Conservation (phyloP, 768 basidiomycete species). For the Fomitopsis pulvina region DNA sequence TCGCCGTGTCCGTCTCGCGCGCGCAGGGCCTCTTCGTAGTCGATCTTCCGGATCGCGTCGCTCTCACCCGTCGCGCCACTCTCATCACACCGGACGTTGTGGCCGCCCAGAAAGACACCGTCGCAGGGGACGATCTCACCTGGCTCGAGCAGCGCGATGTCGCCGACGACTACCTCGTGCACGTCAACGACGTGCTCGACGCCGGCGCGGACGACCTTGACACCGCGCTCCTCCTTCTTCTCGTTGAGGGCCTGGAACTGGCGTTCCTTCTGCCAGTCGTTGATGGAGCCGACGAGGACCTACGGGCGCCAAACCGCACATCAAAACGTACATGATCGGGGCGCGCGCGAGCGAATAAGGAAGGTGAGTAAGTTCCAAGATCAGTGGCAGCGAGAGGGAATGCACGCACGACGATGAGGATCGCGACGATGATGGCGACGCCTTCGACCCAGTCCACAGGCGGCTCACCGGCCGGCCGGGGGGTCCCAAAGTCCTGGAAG, state of each 20-base stretch:
- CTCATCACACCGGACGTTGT: constrained; percentile 94
- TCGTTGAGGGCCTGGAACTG: constrained; percentile 92
- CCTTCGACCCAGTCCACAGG: constrained; percentile 98
- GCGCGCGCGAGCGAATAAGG: neutral
- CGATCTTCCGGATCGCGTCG: constrained; percentile 85
- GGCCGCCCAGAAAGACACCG: constrained; percentile 87
- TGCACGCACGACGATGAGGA: constrained; percentile 58
- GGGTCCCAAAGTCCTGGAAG: constrained; percentile 85
- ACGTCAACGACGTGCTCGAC: constrained; percentile 22
- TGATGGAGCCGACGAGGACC: constrained; percentile 89
- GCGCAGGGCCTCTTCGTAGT: constrained; percentile 69
- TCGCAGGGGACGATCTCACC: constrained; percentile 97
- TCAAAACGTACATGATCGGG: neutral
- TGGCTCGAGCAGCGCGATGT: constrained; percentile 86
- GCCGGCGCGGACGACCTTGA: constrained; percentile 51
- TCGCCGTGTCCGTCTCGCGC: constrained; percentile 28
- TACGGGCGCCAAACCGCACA: constrained; percentile 18
- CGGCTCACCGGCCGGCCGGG: constrained; percentile 51
- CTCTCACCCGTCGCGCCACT: constrained; percentile 96
- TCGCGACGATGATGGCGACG: constrained; percentile 73
- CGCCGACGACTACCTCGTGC: constrained; percentile 90
- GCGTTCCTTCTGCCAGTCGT: constrained; percentile 98
- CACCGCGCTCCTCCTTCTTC: constrained; percentile 89
- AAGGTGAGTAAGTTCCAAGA: neutral
- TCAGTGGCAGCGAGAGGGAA: neutral